Percentiles rank a stretch among this genome's conserved stretches.
Evolutionary conservation across 1,139 yeast genomes (phyloP).

Genomic region (Pichia norvegensis): DNA sequence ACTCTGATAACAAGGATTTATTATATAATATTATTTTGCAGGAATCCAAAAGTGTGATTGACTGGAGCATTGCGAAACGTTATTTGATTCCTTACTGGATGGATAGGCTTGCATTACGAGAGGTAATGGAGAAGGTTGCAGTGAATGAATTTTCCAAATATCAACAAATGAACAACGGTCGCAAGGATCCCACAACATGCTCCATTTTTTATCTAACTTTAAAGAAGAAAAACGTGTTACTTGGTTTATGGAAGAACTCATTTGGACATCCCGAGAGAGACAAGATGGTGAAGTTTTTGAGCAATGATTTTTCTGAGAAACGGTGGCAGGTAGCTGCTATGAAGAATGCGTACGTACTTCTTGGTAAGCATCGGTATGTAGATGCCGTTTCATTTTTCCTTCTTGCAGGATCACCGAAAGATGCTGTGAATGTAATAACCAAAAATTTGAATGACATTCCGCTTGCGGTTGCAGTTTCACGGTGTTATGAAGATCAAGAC

Average conservation of each 20-base stretch:
- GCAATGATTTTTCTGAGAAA: slow-evolving; percentile 62
- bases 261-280: slow-evolving; percentile 72
- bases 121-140: slow-evolving; percentile 60
- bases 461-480: slow-evolving; percentile 72
- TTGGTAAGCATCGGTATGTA: slow-evolving; percentile 78
- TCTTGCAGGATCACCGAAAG: slow-evolving; percentile 68
- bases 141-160: slow-evolving; percentile 46
- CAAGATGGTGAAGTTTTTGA: slow-evolving; percentile 69
- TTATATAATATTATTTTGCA: slow-evolving; percentile 49
- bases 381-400: slow-evolving; percentile 90
- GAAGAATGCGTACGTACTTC: slow-evolving; percentile 84
- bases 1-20: slow-evolving; percentile 69
- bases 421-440: slow-evolving; percentile 67
- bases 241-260: slow-evolving; percentile 79
- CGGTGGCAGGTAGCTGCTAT: slow-evolving; percentile 86
- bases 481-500: slow-evolving; percentile 56
- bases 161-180: slow-evolving; percentile 28
- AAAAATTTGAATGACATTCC: slow-evolving; percentile 59
- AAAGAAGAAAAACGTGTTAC: slow-evolving; percentile 63
- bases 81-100: slow-evolving; percentile 74
- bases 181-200: slow-evolving; percentile 66
- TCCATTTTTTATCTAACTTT: slow-evolving; percentile 74
- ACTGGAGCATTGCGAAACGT: slow-evolving; percentile 55
- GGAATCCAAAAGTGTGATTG: slow-evolving; percentile 34
- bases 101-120: slow-evolving; percentile 41